A percentile compares a stretch with the other conserved stretches of the same genome.
Conservation (phyloP, 208 protist genomes). For the Leptomonas seymouri region DNA sequence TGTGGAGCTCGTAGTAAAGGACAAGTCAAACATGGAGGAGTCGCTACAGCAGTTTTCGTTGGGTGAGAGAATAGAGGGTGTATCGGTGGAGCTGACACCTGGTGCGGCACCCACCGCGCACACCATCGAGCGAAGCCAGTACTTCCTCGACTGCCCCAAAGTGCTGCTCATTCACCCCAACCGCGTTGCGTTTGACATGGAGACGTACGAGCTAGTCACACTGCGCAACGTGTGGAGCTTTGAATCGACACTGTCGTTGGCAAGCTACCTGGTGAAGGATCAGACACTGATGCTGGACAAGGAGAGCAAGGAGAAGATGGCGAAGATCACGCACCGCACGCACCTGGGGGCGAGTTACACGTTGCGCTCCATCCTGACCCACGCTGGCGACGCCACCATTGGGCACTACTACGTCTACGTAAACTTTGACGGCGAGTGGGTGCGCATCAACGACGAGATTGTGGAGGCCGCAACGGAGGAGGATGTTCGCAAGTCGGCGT, state of each 20-base stretch:
- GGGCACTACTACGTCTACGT: constrained; percentile 93
- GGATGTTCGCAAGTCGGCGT: constrained; percentile 59
- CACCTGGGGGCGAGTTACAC: constrained; percentile 51
- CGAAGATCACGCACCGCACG: constrained; percentile 17
- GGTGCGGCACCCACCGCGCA: constrained; percentile 48
- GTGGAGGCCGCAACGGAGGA: constrained; percentile 49
- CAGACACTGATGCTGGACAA: constrained; percentile 46
- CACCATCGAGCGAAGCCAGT: constrained; percentile 75
- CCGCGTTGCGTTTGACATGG: constrained; percentile 84
- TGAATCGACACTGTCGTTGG: constrained; percentile 53
- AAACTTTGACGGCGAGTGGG: constrained; percentile 61
- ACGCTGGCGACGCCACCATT: constrained; percentile 70
- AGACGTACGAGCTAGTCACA: constrained; percentile 76
- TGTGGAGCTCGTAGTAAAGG: constrained; percentile 88
- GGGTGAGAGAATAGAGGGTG: constrained; percentile 87
- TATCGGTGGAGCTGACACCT: constrained; percentile 64
- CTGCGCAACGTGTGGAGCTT: constrained; percentile 88
- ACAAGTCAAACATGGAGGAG: constrained; percentile 70
- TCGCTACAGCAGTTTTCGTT: constrained; percentile 69
- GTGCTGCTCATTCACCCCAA: constrained; percentile 92
- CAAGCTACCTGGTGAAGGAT: constrained; percentile 49
- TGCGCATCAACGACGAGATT: constrained; percentile 81
- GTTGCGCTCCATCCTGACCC: constrained; percentile 85
- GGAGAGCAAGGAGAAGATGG: constrained; percentile 52
- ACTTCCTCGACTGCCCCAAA: constrained; percentile 76